phyloP scores from a whole-genome alignment of 306 rosid species.

The Inga oerstediana region DNA sequence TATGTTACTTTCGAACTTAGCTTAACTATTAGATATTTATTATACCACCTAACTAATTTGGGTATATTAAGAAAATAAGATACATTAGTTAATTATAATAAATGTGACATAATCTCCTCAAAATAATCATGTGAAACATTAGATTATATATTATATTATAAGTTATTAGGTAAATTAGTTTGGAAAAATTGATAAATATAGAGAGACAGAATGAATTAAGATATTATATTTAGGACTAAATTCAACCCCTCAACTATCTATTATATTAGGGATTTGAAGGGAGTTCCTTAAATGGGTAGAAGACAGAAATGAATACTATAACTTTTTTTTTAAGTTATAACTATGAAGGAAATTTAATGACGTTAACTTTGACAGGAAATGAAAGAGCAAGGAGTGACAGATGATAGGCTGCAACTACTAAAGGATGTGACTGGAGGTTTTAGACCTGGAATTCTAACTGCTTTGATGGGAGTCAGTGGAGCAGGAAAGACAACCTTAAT shows the following conservation, averaged over 20 bases:
- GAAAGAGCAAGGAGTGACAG: conserved; percentile 85
- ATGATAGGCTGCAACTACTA: conserved; percentile 73
- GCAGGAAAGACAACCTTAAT: conserved; percentile 98
- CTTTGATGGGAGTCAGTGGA: conserved; percentile 98
- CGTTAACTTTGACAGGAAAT: conserved; percentile 64
- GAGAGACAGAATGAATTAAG: too few relatives aligned
- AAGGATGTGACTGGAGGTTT: conserved; percentile 84
- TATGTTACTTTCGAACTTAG: not conserved
- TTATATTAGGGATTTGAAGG: too few relatives aligned
- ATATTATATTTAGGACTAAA: too few relatives aligned
- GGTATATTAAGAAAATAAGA: too few relatives aligned
- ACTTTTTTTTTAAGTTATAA: not conserved
- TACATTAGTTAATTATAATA: too few relatives aligned
- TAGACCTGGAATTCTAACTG: conserved; percentile 92
- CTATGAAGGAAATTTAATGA: not conserved
- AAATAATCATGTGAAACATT: not conserved
- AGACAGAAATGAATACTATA: not conserved
- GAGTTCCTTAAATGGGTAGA: too few relatives aligned
- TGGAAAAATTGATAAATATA: not conserved
- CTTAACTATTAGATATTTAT: not conserved
- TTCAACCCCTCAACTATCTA: too few relatives aligned
- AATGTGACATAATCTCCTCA: too few relatives aligned
- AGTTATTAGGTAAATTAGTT: not conserved
- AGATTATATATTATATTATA: not conserved
- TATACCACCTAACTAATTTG: not conserved